phyloP scores from a whole-genome alignment of 345 rosid species.

The Anastatica hierochuntica region DNA sequence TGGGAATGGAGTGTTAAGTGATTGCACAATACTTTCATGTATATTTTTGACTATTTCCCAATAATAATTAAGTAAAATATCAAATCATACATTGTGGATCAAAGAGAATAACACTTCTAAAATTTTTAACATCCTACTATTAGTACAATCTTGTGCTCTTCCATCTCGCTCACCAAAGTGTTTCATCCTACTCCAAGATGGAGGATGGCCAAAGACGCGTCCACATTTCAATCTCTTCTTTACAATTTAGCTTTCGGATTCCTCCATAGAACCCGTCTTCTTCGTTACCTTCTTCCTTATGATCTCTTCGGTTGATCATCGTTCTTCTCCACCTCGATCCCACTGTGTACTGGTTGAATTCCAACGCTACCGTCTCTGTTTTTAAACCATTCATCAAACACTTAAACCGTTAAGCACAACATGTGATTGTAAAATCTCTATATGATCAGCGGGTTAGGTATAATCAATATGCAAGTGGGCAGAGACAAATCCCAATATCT shows the following conservation, averaged over 20 bases:
- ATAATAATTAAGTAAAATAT: no score
- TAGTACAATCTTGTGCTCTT: background rate
- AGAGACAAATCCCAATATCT: background rate
- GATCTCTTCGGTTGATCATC: conserved; percentile 46
- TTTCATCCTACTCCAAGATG: conserved; percentile 39
- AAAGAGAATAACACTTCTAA: background rate
- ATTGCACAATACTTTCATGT: no score
- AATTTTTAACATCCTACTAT: conserved; percentile 2
- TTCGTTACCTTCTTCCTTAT: conserved; percentile 72
- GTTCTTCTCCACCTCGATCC: conserved; percentile 76
- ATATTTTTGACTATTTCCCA: no score
- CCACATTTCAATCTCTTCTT: conserved; percentile 61
- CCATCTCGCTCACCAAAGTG: background rate
- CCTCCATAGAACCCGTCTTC: conserved; percentile 91
- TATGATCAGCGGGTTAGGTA: conserved; percentile 4
- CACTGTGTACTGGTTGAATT: conserved; percentile 50
- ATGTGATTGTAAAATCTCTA: background rate
- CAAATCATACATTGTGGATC: no score
- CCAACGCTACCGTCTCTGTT: conserved; percentile 46
- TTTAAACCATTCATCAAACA: conserved; percentile 13
- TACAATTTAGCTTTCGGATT: conserved; percentile 48
- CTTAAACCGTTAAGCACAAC: background rate
- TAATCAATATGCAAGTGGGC: conserved; percentile 2
- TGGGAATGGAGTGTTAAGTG: no score
- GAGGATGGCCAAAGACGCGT: conserved; percentile 61